Conservation (phyloP, 345 rosid species). For the Brassica cretica region DNA sequence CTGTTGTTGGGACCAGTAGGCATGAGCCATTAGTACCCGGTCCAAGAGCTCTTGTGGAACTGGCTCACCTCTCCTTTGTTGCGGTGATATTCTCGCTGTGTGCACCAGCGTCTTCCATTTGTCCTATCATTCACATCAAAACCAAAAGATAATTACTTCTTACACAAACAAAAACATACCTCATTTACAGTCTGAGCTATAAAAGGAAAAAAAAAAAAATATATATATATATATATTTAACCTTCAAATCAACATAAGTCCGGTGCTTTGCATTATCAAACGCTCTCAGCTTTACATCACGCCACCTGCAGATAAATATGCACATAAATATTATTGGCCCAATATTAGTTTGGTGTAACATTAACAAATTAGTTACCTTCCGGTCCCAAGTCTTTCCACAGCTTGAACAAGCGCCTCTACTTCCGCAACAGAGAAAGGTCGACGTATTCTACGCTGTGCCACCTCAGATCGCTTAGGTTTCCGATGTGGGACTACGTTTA, state of each 20-base stretch:
- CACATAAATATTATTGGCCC: neutral
- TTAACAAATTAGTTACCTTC: conserved; percentile 57
- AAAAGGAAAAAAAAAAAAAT: neutral
- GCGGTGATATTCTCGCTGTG: conserved; percentile 96
- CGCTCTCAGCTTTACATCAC: conserved; percentile 90
- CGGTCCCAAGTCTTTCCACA: conserved; percentile 97
- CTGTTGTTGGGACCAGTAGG: conserved; percentile 90
- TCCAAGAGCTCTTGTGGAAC: conserved; percentile 95
- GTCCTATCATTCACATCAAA: conserved; percentile 55
- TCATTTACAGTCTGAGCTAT: neutral
- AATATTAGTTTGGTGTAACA: conserved; percentile 1
- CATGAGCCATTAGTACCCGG: conserved; percentile 82
- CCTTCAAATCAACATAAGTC: conserved; percentile 96
- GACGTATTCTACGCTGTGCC: conserved; percentile 91
- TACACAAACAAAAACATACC: conserved; percentile 43
- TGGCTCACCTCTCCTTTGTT: conserved; percentile 98
- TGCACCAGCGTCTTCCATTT: conserved; percentile 98
- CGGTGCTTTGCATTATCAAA: conserved; percentile 93
- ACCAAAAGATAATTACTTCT: conserved; percentile 36
- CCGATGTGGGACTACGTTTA: conserved; percentile 57
- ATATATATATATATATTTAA: neutral
- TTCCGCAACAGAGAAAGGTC: conserved; percentile 96
- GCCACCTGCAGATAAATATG: conserved; percentile 64
- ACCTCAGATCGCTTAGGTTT: conserved; percentile 75
- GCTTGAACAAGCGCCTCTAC: conserved; percentile 97